Evolutionary conservation across 768 basidiomycete species (phyloP).

Genomic region (Lactarius quietus): DNA sequence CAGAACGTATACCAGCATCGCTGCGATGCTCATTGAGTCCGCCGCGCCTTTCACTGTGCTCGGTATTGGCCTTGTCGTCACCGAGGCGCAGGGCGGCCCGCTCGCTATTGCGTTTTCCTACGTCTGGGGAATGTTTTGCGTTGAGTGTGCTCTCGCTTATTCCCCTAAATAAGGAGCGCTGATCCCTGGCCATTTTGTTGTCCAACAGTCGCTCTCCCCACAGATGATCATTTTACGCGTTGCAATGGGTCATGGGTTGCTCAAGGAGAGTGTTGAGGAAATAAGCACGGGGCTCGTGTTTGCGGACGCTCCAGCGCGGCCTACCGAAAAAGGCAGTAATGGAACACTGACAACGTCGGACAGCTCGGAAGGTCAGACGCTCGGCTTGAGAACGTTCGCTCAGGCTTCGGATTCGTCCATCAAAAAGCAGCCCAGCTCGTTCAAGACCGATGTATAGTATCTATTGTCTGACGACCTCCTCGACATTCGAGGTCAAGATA

Average conservation of each 20-base stretch:
- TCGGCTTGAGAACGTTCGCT: background rate
- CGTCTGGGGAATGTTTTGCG: conserved; percentile 42
- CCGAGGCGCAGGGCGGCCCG: conserved; percentile 36
- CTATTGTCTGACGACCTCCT: background rate
- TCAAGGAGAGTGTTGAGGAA: conserved; percentile 28
- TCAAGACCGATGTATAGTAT: background rate
- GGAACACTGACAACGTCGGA: background rate
- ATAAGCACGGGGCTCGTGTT: background rate
- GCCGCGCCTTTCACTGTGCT: conserved; percentile 40
- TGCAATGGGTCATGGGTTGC: conserved; percentile 34
- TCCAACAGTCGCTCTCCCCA: conserved; percentile 34
- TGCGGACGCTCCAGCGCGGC: background rate
- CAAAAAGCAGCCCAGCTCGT: background rate
- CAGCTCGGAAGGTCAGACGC: background rate
- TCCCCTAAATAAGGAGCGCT: background rate
- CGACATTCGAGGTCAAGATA: background rate
- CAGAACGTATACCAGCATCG: conserved; percentile 38
- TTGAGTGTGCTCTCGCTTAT: conserved; percentile 28
- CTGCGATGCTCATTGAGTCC: conserved; percentile 40
- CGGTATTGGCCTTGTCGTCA: conserved; percentile 39
- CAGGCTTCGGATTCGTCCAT: background rate
- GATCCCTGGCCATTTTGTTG: background rate
- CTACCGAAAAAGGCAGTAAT: too few relatives aligned
- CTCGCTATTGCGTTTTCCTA: conserved; percentile 39
- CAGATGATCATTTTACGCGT: conserved; percentile 37